phyloP scores from a whole-genome alignment of 2,329 filamentous ascomycete species.

The Pseudopyrenochaeta lycopersici region DNA sequence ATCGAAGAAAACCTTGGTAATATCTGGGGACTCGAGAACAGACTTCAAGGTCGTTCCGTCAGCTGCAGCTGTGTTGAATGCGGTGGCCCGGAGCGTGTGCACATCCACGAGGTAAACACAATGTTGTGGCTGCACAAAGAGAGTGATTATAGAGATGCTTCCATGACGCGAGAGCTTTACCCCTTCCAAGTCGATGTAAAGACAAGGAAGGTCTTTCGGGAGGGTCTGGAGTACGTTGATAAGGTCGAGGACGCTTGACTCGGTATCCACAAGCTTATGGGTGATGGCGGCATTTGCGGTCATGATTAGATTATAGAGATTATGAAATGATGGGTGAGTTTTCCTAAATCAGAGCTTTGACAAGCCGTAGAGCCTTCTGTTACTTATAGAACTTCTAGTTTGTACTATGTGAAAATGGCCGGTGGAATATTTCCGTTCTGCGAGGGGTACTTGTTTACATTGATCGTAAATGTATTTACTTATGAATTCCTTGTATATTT shows the following conservation, averaged over 20 bases:
- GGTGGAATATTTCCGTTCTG: no score
- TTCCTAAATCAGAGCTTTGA: no score
- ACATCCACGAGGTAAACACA: constrained; percentile 43
- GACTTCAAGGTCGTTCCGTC: constrained; percentile 35
- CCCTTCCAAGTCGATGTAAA: constrained; percentile 38
- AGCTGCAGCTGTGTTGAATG: constrained; percentile 43
- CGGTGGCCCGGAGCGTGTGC: constrained; percentile 26
- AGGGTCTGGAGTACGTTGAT: not conserved
- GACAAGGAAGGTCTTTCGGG: constrained; percentile 2
- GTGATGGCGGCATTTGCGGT: no score
- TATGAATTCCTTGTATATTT: no score
- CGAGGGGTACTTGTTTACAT: no score
- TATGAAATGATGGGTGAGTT: no score
- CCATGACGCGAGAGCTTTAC: constrained; percentile 32
- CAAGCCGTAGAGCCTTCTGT: no score
- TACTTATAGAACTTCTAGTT: no score
- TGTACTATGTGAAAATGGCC: no score
- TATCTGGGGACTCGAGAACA: constrained; percentile 36
- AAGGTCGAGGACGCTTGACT: no score
- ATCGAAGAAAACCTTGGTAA: constrained; percentile 41
- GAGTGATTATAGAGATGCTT: constrained; percentile 26
- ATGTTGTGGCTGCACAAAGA: constrained; percentile 6
- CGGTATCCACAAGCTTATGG: no score
- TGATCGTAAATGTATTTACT: no score
- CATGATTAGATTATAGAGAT: not conserved